Evolutionary conservation across 2,329 filamentous ascomycete species (phyloP).

Genomic region (Sporothrix dimorphospora): DNA sequence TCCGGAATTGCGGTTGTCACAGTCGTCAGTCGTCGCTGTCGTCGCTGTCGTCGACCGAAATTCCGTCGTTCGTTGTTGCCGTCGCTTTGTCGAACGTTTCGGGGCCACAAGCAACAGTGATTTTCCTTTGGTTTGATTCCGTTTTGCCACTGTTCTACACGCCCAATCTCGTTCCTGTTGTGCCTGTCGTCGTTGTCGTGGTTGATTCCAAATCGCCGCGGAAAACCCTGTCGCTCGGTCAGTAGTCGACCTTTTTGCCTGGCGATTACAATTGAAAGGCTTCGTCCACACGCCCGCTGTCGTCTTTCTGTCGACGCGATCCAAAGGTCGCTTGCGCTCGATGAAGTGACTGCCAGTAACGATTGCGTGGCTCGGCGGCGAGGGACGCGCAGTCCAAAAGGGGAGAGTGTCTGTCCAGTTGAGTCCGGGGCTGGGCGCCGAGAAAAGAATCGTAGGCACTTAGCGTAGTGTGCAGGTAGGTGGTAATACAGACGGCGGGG

Average conservation of each 20-base stretch:
- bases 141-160: background rate
- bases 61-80: background rate
- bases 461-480: conserved; percentile 19
- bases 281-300: conserved; percentile 4
- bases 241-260: background rate
- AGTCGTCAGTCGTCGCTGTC: background rate
- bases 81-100: conserved; percentile 3
- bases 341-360: background rate
- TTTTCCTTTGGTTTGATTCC: background rate
- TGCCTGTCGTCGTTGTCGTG: conserved; percentile 7
- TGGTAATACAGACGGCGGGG: conserved; percentile 7
- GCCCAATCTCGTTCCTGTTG: background rate
- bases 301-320: conserved; percentile 1
- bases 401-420: conserved; percentile 16
- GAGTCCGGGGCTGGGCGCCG: conserved; percentile 28
- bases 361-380: conserved; percentile 23
- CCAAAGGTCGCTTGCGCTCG: conserved; percentile 1
- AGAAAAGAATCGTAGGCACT: conserved; percentile 22
- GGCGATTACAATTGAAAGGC: background rate
- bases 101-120: background rate
- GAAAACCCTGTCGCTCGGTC: background rate
- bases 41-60: background rate
- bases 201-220: conserved; percentile 18
- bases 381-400: conserved; percentile 7
- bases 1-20: background rate